A percentile compares a stretch with the other conserved stretches of the same genome.
Evolutionary conservation across 2,329 filamentous ascomycete species (phyloP).

Genomic region (Dendrostoma leiphaemia): DNA sequence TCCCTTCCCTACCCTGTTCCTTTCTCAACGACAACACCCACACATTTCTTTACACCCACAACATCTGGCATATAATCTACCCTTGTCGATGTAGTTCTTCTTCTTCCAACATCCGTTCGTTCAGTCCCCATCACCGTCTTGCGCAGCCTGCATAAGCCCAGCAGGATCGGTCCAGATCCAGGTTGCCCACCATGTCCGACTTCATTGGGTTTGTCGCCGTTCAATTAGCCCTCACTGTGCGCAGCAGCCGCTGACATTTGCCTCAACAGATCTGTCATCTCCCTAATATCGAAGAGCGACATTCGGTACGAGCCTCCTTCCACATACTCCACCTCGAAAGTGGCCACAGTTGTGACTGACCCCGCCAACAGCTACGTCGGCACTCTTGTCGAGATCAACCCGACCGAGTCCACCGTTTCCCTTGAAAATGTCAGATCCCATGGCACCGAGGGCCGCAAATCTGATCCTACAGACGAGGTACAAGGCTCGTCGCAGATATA

Average conservation of each 20-base stretch:
- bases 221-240: conserved; percentile 12
- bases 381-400: conserved; percentile 96
- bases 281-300: conserved; percentile 94
- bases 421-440: conserved; percentile 94
- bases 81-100: conserved; percentile 11
- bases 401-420: conserved; percentile 92
- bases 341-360: conserved; percentile 30
- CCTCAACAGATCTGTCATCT: conserved; percentile 76
- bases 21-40: neutral
- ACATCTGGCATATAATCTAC: neutral
- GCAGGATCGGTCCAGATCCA: conserved; percentile 3
- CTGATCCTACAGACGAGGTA: conserved; percentile 77
- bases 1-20: neutral
- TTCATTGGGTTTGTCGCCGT: conserved; percentile 52
- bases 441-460: conserved; percentile 87
- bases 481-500: conserved; percentile 83
- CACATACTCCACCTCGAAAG: neutral
- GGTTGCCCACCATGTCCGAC: conserved; percentile 49
- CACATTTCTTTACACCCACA: neutral
- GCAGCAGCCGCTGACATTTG: conserved; percentile 29
- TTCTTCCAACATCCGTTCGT: neutral
- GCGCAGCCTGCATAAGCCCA: conserved; percentile 4
- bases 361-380: conserved; percentile 75
- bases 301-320: conserved; percentile 68
- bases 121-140: neutral